Base-by-base conservation (phyloP, 148 eudicot genomes). In the Rhododendron williamsianum region DNA sequence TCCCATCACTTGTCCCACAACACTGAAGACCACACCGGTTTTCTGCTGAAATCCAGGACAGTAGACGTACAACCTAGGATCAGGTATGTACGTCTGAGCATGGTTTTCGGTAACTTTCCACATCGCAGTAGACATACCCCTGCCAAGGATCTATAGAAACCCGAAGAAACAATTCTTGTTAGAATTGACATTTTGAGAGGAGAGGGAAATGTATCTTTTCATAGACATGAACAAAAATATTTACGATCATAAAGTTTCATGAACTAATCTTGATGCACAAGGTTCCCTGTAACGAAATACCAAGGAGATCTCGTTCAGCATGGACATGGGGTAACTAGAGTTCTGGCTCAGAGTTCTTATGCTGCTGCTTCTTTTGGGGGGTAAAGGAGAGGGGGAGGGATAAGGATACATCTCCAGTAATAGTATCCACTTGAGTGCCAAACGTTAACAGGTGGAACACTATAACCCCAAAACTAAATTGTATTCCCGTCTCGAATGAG, bases 101-200 rank as follows among this genome's bases (percentile, higher is more conserved):
- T 93, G 94, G 49, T 90, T 91, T 82, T 88, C 89, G 21, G 92
- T 85, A 58, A 87, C 84, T n/a, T 93, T 94, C 98, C 98, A 94
- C 92, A 87, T 89, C 85, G 89, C 92, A 79, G 92, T 84, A 74
- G 94, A 89, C 94, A 93, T 94, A 76, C 93, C 93, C 81, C 87
- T 51, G 65, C 45, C 45, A 78, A 93, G 90, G 86, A 94, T 90
- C 98, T 94, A 93, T 74, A 90, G 65, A 65, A 54, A 80, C 67
- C n/a, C 45, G 72, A 23, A 63, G 11, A 76, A 81, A 36, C 10
- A 67, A 71, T 18, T 56, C 6, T 48, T 69, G 25, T 83, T 52
- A 51, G 80, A 18, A 73, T 78, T 46, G 6, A 78, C 7, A 46
- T 25, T 78, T 78, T 30, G 13, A 36, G 15, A 25, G 21, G 38